Evolutionary conservation across 1,284 basidiomycete species (phyloP).

Genomic region (Neolentinus lepideus): DNA sequence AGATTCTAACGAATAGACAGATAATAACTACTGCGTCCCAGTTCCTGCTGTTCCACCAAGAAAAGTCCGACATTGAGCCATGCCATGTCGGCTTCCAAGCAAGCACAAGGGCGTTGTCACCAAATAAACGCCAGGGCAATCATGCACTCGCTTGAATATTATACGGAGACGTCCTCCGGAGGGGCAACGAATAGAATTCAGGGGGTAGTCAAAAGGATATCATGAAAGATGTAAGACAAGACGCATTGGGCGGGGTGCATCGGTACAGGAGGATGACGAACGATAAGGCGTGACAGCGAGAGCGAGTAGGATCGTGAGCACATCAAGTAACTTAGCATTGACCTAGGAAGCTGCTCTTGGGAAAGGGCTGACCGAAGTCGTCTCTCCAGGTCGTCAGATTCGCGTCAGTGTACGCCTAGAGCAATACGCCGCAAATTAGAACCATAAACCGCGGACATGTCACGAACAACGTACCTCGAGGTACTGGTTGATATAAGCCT

Average conservation of each 20-base stretch:
- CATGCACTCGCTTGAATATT: not conserved
- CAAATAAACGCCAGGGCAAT: not conserved
- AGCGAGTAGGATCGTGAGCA: not conserved
- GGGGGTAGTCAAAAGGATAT: not conserved
- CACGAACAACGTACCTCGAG: constrained; percentile 14
- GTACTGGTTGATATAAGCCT: constrained; percentile 64
- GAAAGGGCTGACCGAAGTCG: constrained; percentile 53
- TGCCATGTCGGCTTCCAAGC: not conserved
- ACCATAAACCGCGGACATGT: not conserved
- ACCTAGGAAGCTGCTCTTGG: constrained; percentile 47
- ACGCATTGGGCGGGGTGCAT: constrained; percentile 1
- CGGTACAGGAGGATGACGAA: not conserved
- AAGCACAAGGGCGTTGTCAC: not conserved
- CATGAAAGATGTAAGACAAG: not conserved
- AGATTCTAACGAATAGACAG: not conserved
- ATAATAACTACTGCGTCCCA: not conserved
- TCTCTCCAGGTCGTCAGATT: constrained; percentile 32
- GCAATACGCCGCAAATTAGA: constrained; percentile 16
- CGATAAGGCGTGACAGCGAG: not conserved
- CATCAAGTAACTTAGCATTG: constrained; percentile 34
- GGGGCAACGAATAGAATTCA: not conserved
- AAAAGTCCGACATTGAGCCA: not conserved
- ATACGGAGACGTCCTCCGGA: not conserved
- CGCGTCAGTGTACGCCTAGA: constrained; percentile 30
- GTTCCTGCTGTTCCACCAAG: not conserved